Evolutionary conservation across 495 filamentous ascomycete genomes (phyloP).

Genomic region (Talaromyces proteolyticus): DNA sequence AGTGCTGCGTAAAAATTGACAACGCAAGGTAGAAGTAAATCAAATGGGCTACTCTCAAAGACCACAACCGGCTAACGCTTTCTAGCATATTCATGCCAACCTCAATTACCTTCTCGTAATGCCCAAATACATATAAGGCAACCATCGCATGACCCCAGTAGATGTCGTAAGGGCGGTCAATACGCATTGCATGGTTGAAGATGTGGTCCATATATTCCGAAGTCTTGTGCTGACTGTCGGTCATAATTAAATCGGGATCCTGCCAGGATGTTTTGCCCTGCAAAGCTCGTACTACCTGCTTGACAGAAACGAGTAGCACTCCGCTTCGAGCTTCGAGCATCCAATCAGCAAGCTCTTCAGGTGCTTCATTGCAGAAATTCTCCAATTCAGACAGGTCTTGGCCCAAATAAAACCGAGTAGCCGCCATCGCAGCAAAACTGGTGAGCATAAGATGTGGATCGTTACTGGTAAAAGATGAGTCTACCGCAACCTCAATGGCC

Average conservation of each 20-base stretch:
- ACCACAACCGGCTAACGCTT: constrained; percentile 61
- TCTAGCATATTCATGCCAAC: constrained; percentile 57
- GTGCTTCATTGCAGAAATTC: constrained; percentile 62
- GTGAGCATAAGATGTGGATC: constrained; percentile 72
- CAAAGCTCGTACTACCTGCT: constrained; percentile 69
- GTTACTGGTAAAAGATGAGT: constrained; percentile 63
- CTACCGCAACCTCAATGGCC: constrained; percentile 61
- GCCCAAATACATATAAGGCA: constrained; percentile 69
- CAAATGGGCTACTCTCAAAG: constrained; percentile 58
- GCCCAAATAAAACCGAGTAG: constrained; percentile 64
- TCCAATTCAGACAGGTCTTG: constrained; percentile 75
- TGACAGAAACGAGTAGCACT: constrained; percentile 59
- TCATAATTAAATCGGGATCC: constrained; percentile 54
- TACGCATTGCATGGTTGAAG: constrained; percentile 41
- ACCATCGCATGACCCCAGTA: constrained; percentile 71
- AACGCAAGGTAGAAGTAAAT: constrained; percentile 66
- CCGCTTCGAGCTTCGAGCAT: constrained; percentile 73
- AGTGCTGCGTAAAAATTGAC: constrained; percentile 55
- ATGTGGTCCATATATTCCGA: constrained; percentile 55
- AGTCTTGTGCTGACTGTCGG: constrained; percentile 64
- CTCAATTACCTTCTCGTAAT: constrained; percentile 62
- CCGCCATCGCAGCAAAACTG: constrained; percentile 65
- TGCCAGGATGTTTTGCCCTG: constrained; percentile 74
- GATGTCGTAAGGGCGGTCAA: constrained; percentile 56
- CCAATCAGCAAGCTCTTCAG: constrained; percentile 75